phyloP scores from a whole-genome alignment of 2,329 filamentous ascomycete species.

The Amphichorda felina region DNA sequence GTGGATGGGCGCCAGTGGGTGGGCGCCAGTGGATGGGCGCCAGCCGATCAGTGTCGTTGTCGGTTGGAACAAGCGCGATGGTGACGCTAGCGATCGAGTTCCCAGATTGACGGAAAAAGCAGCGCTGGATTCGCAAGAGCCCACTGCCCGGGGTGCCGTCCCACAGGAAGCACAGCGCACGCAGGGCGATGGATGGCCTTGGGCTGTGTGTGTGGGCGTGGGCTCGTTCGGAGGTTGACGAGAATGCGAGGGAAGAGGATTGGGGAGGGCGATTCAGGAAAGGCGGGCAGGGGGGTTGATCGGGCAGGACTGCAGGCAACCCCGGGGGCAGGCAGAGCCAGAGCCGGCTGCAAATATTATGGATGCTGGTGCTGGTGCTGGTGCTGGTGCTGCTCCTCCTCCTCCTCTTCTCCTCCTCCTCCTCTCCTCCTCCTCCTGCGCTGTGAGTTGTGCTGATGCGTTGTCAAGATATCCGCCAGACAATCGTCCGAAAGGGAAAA shows the following conservation, averaged over 20 bases:
- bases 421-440: too few relatives aligned
- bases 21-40: too few relatives aligned
- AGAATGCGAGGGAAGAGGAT: constrained; percentile 1
- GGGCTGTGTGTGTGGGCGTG: too few relatives aligned
- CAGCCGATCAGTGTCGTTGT: too few relatives aligned
- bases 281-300: constrained; percentile 8
- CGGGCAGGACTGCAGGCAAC: constrained; percentile 11
- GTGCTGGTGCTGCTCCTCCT: neutral
- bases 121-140: constrained; percentile 16
- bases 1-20: neutral
- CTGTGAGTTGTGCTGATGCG: constrained; percentile 27
- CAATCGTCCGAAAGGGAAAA: constrained; percentile 13
- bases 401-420: too few relatives aligned
- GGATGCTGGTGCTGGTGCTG: neutral
- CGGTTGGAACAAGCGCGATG: neutral
- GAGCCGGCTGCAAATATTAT: neutral
- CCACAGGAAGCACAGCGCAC: constrained; percentile 2
- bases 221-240: neutral
- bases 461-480: constrained; percentile 32
- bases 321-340: constrained; percentile 11
- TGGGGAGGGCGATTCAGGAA: constrained; percentile 15
- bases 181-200: too few relatives aligned
- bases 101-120: constrained; percentile 9
- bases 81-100: neutral
- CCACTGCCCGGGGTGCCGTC: constrained; percentile 2